Base-by-base conservation (phyloP, 139 green algal species). In the Cymbomonas tetramitiformis region DNA sequence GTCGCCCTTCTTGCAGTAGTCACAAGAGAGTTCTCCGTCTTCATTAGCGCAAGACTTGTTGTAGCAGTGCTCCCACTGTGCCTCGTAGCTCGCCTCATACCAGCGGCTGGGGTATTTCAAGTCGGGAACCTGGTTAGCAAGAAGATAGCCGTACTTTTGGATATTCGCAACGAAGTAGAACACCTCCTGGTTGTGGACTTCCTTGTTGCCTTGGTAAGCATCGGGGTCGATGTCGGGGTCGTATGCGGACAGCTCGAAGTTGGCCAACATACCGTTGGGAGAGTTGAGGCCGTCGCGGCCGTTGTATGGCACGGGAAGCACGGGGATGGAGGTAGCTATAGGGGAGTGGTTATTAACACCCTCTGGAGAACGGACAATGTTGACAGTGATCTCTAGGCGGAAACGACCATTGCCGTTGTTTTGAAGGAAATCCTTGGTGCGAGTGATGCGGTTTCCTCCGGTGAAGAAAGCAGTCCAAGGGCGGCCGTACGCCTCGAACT, bases 401-500 rank as follows among this genome's bases (percentile, higher is more conserved):
- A 46, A 68, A 19, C 62, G 57, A 24, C 62, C 62, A 47, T 46
- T 30, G 4, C n/a, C 8, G 62, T 70, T 70, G 62, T 70, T 70
- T 30, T 70, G 52, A 3, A 70, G 62, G 21, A 59, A 56, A 15
- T 15, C 15, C 15, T 12, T 43, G 36, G 15, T 21, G 12, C 15
- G 12, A 12, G 25, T 12, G 6, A 70, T 25, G 10, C 62, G 57
- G 62, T 70, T 58, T 38, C 62, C 62, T 23, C 62, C 62, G 2
- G 62, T 70, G 62, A 70, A 70, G 62, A 49, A 70, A 19, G 62
- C 62, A 9, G 58, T 47, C 8, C 47, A 70, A 19, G 62, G 62
- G 15, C 40, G 19, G n/a, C 25, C 61, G 36, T 43, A 12, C 12
- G 36, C 36, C 12, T 43, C 15, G n/a, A n/a, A n/a, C n/a, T n/a